phyloP scores from a whole-genome alignment of 768 basidiomycete species.

The Panaeolus papilionaceus region DNA sequence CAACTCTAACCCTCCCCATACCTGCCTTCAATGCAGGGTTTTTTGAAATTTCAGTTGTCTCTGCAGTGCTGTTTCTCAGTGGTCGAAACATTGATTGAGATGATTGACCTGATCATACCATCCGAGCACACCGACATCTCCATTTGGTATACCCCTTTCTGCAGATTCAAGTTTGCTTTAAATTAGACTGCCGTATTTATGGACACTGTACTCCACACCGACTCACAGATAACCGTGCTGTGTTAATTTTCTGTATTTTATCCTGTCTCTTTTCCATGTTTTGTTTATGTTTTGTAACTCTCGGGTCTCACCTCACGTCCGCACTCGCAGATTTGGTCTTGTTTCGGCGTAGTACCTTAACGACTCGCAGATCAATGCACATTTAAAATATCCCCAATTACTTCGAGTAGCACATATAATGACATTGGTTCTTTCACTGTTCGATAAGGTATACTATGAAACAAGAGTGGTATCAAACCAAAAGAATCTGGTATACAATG shows the following conservation, averaged over 20 bases:
- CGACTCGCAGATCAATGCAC: too few species aligned
- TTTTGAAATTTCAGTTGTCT: slow-evolving; percentile 51
- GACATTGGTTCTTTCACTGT: neutral
- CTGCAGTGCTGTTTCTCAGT: slow-evolving; percentile 52
- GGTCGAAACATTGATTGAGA: slow-evolving; percentile 53
- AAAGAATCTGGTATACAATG: neutral
- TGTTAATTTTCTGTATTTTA: neutral
- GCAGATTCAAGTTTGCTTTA: neutral
- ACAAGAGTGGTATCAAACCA: slow-evolving; percentile 11
- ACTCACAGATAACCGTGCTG: neutral
- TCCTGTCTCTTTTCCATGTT: neutral
- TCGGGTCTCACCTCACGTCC: too few species aligned
- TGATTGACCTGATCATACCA: neutral
- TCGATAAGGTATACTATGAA: neutral
- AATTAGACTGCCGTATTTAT: neutral
- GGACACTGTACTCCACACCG: too few species aligned
- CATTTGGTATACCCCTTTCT: neutral
- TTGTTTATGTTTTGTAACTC: neutral
- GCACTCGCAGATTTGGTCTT: too few species aligned
- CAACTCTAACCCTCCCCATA: slow-evolving; percentile 52
- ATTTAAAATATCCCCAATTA: neutral
- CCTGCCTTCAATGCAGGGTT: slow-evolving; percentile 52
- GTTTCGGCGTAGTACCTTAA: too few species aligned
- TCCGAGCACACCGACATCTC: neutral
- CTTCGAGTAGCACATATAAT: neutral